Base-by-base conservation (phyloP, 2,329 filamentous ascomycete genomes). In the Stagonosporopsis chrysanthemi region DNA sequence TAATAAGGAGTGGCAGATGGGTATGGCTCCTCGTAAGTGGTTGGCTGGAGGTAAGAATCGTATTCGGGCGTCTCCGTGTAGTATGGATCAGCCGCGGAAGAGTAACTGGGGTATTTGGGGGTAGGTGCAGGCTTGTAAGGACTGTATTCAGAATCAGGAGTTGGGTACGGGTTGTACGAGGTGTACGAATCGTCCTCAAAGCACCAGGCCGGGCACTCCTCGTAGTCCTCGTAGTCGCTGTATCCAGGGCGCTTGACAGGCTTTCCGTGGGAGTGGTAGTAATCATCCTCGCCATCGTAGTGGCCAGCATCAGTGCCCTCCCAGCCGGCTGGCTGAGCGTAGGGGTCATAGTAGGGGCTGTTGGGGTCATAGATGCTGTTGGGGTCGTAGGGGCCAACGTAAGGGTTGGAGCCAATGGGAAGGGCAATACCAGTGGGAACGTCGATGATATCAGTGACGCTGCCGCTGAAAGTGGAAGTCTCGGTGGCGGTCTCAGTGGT, bases 121-220 rank as follows among this genome's bases (percentile, higher is more conserved):
- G 38, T 38, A 19, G 46, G 45, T 11, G 35, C 33, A 12, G 52
- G 45, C 40, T 47, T 19, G 42, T 56, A 56, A 46, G 46, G 52
- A 50, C 46, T 50, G 46, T 49, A 56, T 7, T 50, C 28, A 17
- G 31, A 50, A 17, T 45, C 45, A 7, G 39, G 19, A 4, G 52
- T 55, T 22, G 52, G 39, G 14, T 33, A 46, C n/a, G 42, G 39
- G 15, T 42, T 24, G 45, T 55, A 55, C 6, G 45, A 39, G 15
- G 26, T 23, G n/a, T 44, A 45, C 26, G 38, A 41, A 11, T 58
- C 45, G 15, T 56, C 52, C 1, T 62, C 51, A 22, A 38, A 17
- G 44, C 60, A 64, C 57, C 58, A 64, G 15, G 43, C 17, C 2
- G 62, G 62, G 52, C 62, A 64, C 23, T 64, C 57, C 33, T 62